phyloP scores from a whole-genome alignment of 441 rosid genomes.

The Arabidopsis lyrata region DNA sequence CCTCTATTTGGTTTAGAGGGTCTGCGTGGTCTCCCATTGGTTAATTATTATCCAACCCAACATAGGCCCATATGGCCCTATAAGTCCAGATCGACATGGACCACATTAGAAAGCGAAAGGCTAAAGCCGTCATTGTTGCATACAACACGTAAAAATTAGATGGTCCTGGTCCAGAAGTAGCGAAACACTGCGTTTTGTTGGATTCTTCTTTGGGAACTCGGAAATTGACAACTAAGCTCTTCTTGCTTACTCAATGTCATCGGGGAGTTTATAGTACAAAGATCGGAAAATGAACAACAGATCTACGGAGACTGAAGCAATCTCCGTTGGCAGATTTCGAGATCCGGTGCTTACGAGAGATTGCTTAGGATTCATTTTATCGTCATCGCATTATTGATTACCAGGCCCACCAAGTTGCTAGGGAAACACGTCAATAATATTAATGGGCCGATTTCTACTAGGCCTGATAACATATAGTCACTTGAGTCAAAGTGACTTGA shows the following conservation, averaged over 20 bases:
- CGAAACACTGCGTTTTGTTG: not conserved
- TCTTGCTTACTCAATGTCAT: not conserved
- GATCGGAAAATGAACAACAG: not conserved
- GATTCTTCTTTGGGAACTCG: not conserved
- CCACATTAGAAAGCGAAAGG: not conserved
- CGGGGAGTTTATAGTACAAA: not conserved
- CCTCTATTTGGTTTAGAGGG: not conserved
- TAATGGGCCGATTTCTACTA: not conserved
- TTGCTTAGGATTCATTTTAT: not conserved
- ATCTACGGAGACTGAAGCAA: not conserved
- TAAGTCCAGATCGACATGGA: slow-evolving; percentile 9
- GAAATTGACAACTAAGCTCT: not conserved
- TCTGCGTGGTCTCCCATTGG: not conserved
- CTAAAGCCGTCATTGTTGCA: not conserved
- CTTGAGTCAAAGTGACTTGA: not conserved
- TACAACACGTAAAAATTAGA: not conserved
- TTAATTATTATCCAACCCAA: not conserved
- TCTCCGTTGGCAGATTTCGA: not conserved
- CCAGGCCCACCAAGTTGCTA: not conserved
- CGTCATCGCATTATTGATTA: not conserved
- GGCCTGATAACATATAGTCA: not conserved
- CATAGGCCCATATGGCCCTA: slow-evolving; percentile 13
- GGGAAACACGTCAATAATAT: not conserved
- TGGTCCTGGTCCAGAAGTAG: not conserved
- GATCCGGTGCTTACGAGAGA: not conserved